A percentile compares a stretch with the other conserved stretches of the same genome.
Conservation (phyloP, 2,329 filamentous ascomycete genomes). For the Clarireedia monteithiana region DNA sequence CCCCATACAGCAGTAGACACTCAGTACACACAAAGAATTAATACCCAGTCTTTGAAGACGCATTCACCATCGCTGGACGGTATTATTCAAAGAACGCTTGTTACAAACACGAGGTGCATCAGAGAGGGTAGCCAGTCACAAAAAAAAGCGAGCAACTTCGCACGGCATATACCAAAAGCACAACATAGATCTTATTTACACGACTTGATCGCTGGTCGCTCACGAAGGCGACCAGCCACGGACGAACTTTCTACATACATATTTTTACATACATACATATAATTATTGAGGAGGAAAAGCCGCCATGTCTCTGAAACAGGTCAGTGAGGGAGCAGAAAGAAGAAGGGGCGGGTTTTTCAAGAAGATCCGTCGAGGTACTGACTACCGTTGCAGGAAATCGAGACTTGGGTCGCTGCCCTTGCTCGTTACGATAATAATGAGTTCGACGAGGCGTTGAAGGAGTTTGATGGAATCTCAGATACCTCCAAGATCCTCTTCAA, state of each 20-base stretch:
- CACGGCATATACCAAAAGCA: conserved; percentile 6
- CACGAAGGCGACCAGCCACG: conserved; percentile 13
- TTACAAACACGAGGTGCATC: conserved; percentile 5
- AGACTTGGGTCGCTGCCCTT: conserved; percentile 93
- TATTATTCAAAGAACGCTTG: background rate
- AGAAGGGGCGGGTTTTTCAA: too few species aligned
- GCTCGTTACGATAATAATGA: conserved; percentile 94
- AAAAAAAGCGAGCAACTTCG: conserved; percentile 3
- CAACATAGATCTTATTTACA: conserved; percentile 1
- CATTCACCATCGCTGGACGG: conserved; percentile 6
- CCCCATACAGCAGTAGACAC: too few species aligned
- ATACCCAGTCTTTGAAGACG: background rate
- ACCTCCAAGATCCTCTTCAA: conserved; percentile 99
- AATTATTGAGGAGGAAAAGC: conserved; percentile 8
- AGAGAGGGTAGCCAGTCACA: background rate
- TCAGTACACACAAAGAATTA: conserved; percentile 4
- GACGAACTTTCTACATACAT: background rate
- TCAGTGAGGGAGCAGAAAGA: conserved; percentile 17
- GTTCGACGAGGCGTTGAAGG: conserved; percentile 78
- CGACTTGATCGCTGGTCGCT: conserved; percentile 17
- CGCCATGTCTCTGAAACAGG: conserved; percentile 37
- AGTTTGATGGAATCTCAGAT: conserved; percentile 82
- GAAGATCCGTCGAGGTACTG: background rate
- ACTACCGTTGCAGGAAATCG: conserved; percentile 64
- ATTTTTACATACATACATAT: background rate